A percentile compares a stretch with the other conserved stretches of the same genome.
These are phyloP conservation scores for Croton setiger DNA, from an alignment of 441 rosid genomes.

Conservation along the genomic window DNA sequence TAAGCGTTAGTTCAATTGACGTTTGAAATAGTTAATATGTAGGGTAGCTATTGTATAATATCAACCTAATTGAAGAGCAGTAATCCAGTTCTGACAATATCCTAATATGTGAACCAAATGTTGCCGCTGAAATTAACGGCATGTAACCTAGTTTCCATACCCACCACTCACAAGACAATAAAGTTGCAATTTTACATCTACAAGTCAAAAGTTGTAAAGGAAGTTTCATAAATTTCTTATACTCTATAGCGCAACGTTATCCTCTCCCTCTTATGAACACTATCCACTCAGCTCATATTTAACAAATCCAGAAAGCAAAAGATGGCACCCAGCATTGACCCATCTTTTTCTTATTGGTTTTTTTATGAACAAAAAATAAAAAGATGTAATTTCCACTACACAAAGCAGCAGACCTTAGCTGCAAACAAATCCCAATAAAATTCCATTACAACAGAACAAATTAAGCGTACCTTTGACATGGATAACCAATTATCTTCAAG, in stretches of 20 bases:
- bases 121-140: too few relatives aligned
- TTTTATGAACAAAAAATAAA: background rate
- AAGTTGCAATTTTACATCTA: background rate
- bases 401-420: background rate
- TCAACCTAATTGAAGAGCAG: background rate
- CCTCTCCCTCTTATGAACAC: background rate
- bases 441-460: background rate
- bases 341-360: background rate
- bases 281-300: background rate
- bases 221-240: background rate
- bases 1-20: background rate
- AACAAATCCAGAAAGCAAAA: slow-evolving; percentile 2
- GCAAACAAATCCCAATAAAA: background rate
- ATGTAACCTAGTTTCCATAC: background rate
- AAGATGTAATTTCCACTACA: background rate
- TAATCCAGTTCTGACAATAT: background rate
- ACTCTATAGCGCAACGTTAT: background rate
- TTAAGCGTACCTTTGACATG: slow-evolving; percentile 23
- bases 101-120: background rate
- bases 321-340: slow-evolving; percentile 4
- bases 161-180: background rate
- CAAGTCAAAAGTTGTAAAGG: background rate
- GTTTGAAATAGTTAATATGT: background rate
- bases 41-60: background rate
- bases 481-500: background rate